phyloP scores from a whole-genome alignment of 73 alveolate species.

The Paramecium caudatum region DNA sequence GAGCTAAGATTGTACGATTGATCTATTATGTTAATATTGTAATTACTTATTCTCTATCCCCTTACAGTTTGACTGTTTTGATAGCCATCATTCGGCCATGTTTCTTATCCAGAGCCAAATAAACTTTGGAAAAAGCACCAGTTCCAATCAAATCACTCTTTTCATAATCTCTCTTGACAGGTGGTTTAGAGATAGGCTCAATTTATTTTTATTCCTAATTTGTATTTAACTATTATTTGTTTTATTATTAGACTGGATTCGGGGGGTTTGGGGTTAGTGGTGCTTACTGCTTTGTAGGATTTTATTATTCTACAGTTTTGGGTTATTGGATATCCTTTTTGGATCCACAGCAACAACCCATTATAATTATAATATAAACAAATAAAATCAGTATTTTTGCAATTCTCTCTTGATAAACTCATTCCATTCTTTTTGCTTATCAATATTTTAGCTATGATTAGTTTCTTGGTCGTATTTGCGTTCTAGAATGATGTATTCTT shows the following conservation, averaged over 20 bases:
- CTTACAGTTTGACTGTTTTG: constrained; percentile 80
- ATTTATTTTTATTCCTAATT: background rate
- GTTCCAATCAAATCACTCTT: constrained; percentile 77
- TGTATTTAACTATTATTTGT: too few relatives aligned
- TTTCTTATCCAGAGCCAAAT: constrained; percentile 83
- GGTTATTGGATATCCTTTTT: background rate
- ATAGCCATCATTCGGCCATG: constrained; percentile 91
- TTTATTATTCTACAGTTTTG: background rate
- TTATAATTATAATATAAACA: background rate
- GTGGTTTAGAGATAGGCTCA: too few relatives aligned
- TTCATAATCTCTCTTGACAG: constrained; percentile 24
- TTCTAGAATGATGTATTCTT: constrained; percentile 20
- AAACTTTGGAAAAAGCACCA: constrained; percentile 84
- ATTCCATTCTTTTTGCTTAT: constrained; percentile 54
- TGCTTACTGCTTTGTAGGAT: background rate
- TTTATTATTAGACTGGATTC: too few relatives aligned
- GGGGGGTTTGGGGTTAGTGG: background rate
- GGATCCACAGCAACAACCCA: constrained; percentile 35
- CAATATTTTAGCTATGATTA: constrained; percentile 10
- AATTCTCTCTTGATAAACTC: constrained; percentile 27
- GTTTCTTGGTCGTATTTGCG: constrained; percentile 59
- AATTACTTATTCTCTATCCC: constrained; percentile 30
- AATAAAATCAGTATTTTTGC: constrained; percentile 20
- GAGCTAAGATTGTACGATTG: background rate
- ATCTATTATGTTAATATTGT: constrained; percentile 54